Base-by-base conservation (phyloP, 2,329 filamentous ascomycete species). In the Venturia carpophila region DNA sequence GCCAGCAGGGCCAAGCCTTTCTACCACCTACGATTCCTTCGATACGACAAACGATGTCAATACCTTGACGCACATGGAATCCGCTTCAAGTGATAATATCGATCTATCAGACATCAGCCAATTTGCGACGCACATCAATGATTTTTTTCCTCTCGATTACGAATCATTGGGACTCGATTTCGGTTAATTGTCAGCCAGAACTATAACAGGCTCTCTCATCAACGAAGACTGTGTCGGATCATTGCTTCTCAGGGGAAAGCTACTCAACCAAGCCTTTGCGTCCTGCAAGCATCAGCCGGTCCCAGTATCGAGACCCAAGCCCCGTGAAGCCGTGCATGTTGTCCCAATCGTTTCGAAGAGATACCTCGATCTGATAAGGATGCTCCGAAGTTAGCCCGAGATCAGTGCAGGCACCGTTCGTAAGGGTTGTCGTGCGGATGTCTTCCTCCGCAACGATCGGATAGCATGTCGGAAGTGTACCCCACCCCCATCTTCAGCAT, bases 111-210 rank as follows among this genome's bases (percentile, higher is more conserved):
- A 60, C 27, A 37, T 60, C 19, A 42, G 56, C 19, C 56, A 60
- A 34, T 60, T 60, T 42, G 56, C 56, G 30, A 19, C 56, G 30
- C 56, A 60, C 9, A 60, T 60, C 56, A 60, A 60, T 27, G 56
- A 60, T 37, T 60, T 60, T 10, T 60, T 60, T 17, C 56, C 56
- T 19, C 19, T 60, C 5, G 30, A 60, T 19, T 60, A 60, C 39
- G 56, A 60, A 7, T 30, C 56, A 13, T 24, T 60, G 10, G 56
- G 56, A 39, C 30, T 60, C 27, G 30, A 42, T 60, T 21, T 39
- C 11, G 30, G n/a, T 19, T 42, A n/a, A 52, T 27, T 19, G 42
- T 15, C 17, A 45, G 15, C 13, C 17, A 1, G 19, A 17, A 19
- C 19, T 15, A 34, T 34, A 3, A 34, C 30, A 34, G 30, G 6